Base-by-base conservation (phyloP, 2,329 filamentous ascomycete species). In the Mariannaea sp. region DNA sequence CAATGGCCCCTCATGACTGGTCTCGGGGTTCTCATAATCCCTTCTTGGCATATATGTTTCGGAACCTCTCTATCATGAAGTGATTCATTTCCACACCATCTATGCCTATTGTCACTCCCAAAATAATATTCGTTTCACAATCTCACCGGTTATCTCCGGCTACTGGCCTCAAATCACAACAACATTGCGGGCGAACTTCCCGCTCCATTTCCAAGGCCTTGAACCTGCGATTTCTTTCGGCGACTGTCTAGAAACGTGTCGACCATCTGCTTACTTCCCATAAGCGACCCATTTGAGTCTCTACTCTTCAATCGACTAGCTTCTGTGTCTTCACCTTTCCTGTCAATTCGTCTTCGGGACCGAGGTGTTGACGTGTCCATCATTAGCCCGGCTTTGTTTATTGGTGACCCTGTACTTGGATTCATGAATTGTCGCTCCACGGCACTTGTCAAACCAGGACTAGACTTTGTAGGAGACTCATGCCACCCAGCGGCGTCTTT, bases 221-320 rank as follows among this genome's bases (percentile, higher is more conserved):
- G 73, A 10, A 73, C 74, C 19, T 70, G 65, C 30, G 76, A 73
- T 10, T 73, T 71, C 55, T 67, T 76, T 13, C 76, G 72, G 14
- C 80, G 73, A 40, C 75, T 80, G 54, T 71, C 81, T 22, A 83
- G 68, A 61, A 83, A 83, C 42, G 78, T 53, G 46, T 83, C 80
- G 7, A 83, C 80, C 77, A 83, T 82, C 35, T 71, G 71, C 65
- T 76, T 76, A 59, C 79, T 79, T 2, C 77, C 77, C 54, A 75
- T 65, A 0, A 65, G 66, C 52, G 76, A 73, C 0, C 68, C 65
- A 32, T 73, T 69, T 49, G 57, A 52, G 6, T 65, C 59, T 16
- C 47, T 49, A 1, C 53, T 46, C 26, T 39, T 33, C 17, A 12
- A 8, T 14, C 6, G 30, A 14, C 22, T 41, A 10, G 13, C n/a